Evolutionary conservation across 192 early-diverging fungal genomes (phyloP).

Genomic region (Podila verticillata): DNA sequence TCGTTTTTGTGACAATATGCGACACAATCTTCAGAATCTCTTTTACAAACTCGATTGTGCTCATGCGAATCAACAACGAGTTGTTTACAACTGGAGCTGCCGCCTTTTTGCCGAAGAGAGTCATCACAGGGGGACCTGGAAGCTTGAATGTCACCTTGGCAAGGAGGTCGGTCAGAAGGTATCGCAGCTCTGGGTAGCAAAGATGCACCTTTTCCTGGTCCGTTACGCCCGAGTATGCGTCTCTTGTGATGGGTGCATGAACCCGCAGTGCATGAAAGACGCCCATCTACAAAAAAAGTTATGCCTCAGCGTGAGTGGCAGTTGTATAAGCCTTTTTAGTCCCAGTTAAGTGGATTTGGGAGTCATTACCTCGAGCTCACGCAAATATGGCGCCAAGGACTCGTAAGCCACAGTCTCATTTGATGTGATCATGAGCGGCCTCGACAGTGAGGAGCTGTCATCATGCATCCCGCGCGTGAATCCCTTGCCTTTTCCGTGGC

Average conservation of each 20-base stretch:
- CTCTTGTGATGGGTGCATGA: slow-evolving; percentile 26
- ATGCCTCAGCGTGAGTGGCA: not conserved
- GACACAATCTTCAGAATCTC: slow-evolving; percentile 37
- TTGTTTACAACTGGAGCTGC: slow-evolving; percentile 24
- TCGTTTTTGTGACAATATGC: slow-evolving; percentile 27
- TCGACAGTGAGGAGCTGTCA: not conserved
- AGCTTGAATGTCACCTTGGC: slow-evolving; percentile 60
- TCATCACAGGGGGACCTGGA: slow-evolving; percentile 15
- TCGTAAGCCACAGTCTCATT: slow-evolving; percentile 21
- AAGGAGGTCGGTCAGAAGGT: slow-evolving; percentile 59
- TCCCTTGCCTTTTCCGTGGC: not conserved
- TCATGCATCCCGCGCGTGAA: slow-evolving; percentile 8
- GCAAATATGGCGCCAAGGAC: slow-evolving; percentile 38
- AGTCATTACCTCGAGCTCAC: slow-evolving; percentile 46
- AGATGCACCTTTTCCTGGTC: slow-evolving; percentile 26
- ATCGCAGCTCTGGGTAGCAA: slow-evolving; percentile 44
- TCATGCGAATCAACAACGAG: slow-evolving; percentile 46
- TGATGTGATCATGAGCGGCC: not conserved
- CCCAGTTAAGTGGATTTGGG: no score
- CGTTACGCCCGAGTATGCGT: slow-evolving; percentile 9
- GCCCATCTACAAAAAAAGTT: slow-evolving; percentile 6
- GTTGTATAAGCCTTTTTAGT: not conserved
- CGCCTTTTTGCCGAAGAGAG: slow-evolving; percentile 49
- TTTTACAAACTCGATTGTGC: slow-evolving; percentile 42
- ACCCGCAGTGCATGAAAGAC: slow-evolving; percentile 44